These are phyloP conservation scores for Soucietia sequanensis DNA, from an alignment of 805 yeast species.

Conservation along the genomic window DNA sequence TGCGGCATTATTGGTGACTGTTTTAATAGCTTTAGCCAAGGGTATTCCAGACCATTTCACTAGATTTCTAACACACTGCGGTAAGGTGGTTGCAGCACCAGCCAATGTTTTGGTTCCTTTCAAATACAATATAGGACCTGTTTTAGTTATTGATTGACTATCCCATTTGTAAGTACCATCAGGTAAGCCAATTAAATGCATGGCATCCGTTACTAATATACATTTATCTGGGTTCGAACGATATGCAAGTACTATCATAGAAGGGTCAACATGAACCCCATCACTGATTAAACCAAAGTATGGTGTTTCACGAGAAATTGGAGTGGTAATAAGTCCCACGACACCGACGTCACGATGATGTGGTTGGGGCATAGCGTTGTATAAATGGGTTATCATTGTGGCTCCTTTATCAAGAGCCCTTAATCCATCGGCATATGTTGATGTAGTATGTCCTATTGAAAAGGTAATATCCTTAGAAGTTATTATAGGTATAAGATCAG, in stretches of 20 bases:
- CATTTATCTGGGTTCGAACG: constrained; percentile 52
- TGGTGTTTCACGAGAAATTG: constrained; percentile 32
- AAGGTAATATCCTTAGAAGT: constrained; percentile 32
- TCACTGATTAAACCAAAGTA: constrained; percentile 56
- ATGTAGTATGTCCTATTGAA: constrained; percentile 49
- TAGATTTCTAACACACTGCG: constrained; percentile 50
- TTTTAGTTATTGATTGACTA: constrained; percentile 45
- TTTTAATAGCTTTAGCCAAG: constrained; percentile 52
- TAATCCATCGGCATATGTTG: constrained; percentile 36
- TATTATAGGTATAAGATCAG: constrained; percentile 40
- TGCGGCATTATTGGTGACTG: constrained; percentile 57
- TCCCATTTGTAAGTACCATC: constrained; percentile 59
- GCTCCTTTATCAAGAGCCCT: constrained; percentile 53
- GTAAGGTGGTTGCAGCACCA: constrained; percentile 58
- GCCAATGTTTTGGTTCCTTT: constrained; percentile 59
- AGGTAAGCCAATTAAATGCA: constrained; percentile 54
- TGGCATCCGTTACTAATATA: constrained; percentile 58
- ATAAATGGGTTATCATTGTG: constrained; percentile 58
- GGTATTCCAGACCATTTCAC: constrained; percentile 48
- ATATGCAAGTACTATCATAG: constrained; percentile 51
- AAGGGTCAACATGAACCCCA: constrained; percentile 59
- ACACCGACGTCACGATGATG: constrained; percentile 60
- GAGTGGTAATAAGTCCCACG: constrained; percentile 45
- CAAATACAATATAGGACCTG: constrained; percentile 45
- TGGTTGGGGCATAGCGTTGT: constrained; percentile 62